Evolutionary conservation across 129 eudicot genomes (phyloP).

Genomic region (Scalesia atractyloides): DNA sequence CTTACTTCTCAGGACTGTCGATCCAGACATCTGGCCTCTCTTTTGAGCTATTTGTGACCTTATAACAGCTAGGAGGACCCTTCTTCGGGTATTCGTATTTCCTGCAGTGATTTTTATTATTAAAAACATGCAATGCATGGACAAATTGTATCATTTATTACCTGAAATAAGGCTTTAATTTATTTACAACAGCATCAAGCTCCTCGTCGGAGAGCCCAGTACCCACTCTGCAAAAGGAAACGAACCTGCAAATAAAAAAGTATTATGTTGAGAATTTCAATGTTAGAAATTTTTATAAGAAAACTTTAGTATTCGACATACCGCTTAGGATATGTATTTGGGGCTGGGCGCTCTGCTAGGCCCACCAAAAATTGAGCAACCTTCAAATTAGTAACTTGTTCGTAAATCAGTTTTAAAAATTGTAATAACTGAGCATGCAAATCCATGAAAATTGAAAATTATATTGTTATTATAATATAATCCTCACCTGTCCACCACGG

Average conservation of each 20-base stretch:
- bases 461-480: not conserved
- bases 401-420: not conserved
- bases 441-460: not conserved
- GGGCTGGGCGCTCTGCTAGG: constrained; percentile 76
- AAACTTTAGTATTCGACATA: constrained; percentile 21
- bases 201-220: constrained; percentile 97
- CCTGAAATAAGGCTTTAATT: constrained; percentile 90
- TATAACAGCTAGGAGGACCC: constrained; percentile 80
- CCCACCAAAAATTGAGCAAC: constrained; percentile 97
- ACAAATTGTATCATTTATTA: constrained; percentile 23
- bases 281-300: not conserved
- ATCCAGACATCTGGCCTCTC: constrained; percentile 99
- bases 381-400: constrained; percentile 39
- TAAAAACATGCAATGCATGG: constrained; percentile 1
- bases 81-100: constrained; percentile 89
- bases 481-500: constrained; percentile 88
- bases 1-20: constrained; percentile 96
- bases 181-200: constrained; percentile 78
- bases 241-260: constrained; percentile 65
- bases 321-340: constrained; percentile 74
- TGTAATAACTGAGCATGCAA: constrained; percentile 6
- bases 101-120: constrained; percentile 41
- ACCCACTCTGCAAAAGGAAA: constrained; percentile 98
- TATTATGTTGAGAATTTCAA: not conserved
- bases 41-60: constrained; percentile 92